These are phyloP conservation scores for Trichoderma afroharzianum DNA, from an alignment of 2,329 filamentous ascomycete genomes.

Conservation along the genomic window DNA sequence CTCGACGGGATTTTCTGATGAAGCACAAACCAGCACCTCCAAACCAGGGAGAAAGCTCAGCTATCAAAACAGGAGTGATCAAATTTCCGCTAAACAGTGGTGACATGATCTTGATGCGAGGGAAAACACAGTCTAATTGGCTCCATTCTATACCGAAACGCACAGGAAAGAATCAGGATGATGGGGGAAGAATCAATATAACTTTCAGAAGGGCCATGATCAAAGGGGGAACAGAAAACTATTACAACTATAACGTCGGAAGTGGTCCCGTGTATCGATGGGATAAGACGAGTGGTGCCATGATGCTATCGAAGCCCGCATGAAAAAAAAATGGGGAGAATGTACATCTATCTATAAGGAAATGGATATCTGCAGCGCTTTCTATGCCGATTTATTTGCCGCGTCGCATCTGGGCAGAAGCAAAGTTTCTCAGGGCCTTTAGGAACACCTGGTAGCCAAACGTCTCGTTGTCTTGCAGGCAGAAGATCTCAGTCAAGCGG, in stretches of 20 bases:
- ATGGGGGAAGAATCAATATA: conserved; percentile 69
- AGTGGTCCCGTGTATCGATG: conserved; percentile 65
- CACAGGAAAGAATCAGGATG: conserved; percentile 58
- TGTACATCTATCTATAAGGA: conserved; percentile 9
- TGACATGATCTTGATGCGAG: conserved; percentile 77
- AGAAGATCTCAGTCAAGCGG: conserved; percentile 89
- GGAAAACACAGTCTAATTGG: conserved; percentile 72
- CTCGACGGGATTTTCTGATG: conserved; percentile 70
- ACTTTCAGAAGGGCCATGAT: conserved; percentile 71
- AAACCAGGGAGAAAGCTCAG: conserved; percentile 18
- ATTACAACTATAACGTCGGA: conserved; percentile 81
- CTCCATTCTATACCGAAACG: conserved; percentile 75
- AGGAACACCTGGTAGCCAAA: conserved; percentile 96
- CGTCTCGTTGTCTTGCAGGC: conserved; percentile 68
- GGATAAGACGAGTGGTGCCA: conserved; percentile 53
- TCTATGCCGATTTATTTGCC: conserved; percentile 51
- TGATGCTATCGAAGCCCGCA: conserved; percentile 38
- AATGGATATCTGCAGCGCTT: conserved; percentile 14
- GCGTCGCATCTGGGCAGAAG: conserved; percentile 83
- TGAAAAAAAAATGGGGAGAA: conserved; percentile 5
- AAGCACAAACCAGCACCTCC: conserved; percentile 65
- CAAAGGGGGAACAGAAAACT: conserved; percentile 73
- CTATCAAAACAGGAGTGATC: conserved; percentile 31
- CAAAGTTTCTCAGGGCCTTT: conserved; percentile 76
- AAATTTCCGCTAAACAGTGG: conserved; percentile 59